Evolutionary conservation across 306 rosid species (phyloP).

Genomic region (Cajanus cajan): DNA sequence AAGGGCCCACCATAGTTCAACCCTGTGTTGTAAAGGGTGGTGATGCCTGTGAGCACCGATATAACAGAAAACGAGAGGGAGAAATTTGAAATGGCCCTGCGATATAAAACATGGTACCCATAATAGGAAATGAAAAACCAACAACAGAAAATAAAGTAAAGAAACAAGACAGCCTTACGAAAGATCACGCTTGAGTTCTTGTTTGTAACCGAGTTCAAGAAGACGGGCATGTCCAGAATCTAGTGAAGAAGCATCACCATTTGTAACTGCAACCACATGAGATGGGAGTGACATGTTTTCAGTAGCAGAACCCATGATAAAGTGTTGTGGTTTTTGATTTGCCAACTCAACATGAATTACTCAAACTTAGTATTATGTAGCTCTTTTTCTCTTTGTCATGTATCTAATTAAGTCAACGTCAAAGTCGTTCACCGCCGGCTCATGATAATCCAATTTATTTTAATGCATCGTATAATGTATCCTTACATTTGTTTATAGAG

Average conservation of each 20-base stretch:
- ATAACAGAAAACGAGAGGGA: slow-evolving; percentile 91
- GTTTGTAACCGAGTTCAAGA: slow-evolving; percentile 87
- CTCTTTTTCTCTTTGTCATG: not conserved
- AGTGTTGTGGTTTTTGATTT: not conserved
- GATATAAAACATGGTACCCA: not conserved
- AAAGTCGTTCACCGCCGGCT: not conserved
- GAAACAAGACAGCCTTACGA: no score
- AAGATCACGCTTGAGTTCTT: slow-evolving; percentile 96
- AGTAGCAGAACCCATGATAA: slow-evolving; percentile 7
- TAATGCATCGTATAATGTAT: not conserved
- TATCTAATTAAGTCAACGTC: not conserved
- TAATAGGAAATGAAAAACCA: no score
- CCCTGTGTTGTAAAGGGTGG: slow-evolving; percentile 90
- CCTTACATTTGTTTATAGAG: not conserved
- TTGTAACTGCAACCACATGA: not conserved
- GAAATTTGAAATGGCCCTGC: slow-evolving; percentile 84
- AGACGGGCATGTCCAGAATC: slow-evolving; percentile 94
- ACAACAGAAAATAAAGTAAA: no score
- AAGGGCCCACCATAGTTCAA: slow-evolving; percentile 79
- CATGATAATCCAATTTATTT: not conserved
- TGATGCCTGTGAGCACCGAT: slow-evolving; percentile 87
- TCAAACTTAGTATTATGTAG: not conserved
- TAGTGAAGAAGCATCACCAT: slow-evolving; percentile 27
- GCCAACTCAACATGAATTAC: not conserved
- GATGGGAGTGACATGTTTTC: slow-evolving; percentile 37